phyloP scores from a whole-genome alignment of 192 early-diverging fungal genomes.

The Backusella tuberculispora region DNA sequence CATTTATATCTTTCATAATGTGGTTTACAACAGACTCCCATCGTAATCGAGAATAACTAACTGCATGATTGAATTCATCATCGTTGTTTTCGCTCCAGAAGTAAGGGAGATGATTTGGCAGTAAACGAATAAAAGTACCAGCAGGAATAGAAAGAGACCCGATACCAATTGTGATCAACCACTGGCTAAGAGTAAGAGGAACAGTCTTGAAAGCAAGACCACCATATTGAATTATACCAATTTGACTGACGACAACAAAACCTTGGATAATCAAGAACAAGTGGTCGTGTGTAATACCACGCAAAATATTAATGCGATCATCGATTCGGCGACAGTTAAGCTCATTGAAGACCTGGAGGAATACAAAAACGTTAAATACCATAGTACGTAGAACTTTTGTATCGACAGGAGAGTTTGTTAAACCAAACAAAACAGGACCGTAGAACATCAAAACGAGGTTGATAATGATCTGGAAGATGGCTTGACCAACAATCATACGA shows the following conservation, averaged over 20 bases:
- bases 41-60: conserved; percentile 28
- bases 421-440: conserved; percentile 67
- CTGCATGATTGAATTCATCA: conserved; percentile 47
- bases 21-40: conserved; percentile 29
- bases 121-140: conserved; percentile 66
- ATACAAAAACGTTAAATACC: conserved; percentile 94
- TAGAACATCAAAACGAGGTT: conserved; percentile 64
- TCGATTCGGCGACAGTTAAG: conserved; percentile 88
- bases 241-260: conserved; percentile 61
- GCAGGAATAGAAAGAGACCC: conserved; percentile 81
- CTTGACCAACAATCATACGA: conserved; percentile 91
- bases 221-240: conserved; percentile 83
- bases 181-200: conserved; percentile 65
- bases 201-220: conserved; percentile 86
- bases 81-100: conserved; percentile 31
- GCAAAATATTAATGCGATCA: conserved; percentile 84
- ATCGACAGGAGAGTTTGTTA: conserved; percentile 43
- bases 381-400: conserved; percentile 68
- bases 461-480: conserved; percentile 84
- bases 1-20: conserved; percentile 12
- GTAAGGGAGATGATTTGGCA: conserved; percentile 53
- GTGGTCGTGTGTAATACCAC: conserved; percentile 74
- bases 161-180: conserved; percentile 77
- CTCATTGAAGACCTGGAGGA: conserved; percentile 94
- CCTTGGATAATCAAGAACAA: conserved; percentile 80